These are phyloP conservation scores for Fusarium sp. DNA, from an alignment of 2,329 filamentous ascomycete genomes.

Conservation along the genomic window DNA sequence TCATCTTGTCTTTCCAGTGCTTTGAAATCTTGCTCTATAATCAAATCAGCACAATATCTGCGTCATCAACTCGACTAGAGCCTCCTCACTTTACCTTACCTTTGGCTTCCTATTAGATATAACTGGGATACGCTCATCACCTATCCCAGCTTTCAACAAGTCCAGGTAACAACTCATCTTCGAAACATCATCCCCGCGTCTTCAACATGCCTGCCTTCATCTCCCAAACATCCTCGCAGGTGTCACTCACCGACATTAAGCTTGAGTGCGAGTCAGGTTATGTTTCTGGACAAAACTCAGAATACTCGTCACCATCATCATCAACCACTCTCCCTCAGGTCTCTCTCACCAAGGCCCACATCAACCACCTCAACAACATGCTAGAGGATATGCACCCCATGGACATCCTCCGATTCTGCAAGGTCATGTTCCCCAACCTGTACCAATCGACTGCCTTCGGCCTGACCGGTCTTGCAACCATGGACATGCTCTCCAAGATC, in stretches of 20 bases:
- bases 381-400: constrained; percentile 88
- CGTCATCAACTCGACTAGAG: constrained; percentile 40
- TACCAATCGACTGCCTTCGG: constrained; percentile 90
- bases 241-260: constrained; percentile 56
- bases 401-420: constrained; percentile 93
- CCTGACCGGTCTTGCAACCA: constrained; percentile 81
- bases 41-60: constrained; percentile 41
- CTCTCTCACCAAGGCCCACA: constrained; percentile 86
- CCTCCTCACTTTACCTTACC: constrained; percentile 15
- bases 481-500: constrained; percentile 87
- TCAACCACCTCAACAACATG: constrained; percentile 91
- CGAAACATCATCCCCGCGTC: constrained; percentile 18
- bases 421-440: constrained; percentile 88
- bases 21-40: constrained; percentile 32
- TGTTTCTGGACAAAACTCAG: constrained; percentile 64
- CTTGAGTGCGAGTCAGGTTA: constrained; percentile 83
- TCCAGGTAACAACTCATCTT: constrained; percentile 30
- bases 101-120: constrained; percentile 26
- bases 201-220: constrained; percentile 53
- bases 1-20: constrained; percentile 39
- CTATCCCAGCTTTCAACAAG: constrained; percentile 38
- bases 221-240: constrained; percentile 55
- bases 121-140: constrained; percentile 35
- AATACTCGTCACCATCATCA: constrained; percentile 53
- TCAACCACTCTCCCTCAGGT: constrained; percentile 73